Evolutionary conservation across 2,329 filamentous ascomycete genomes (phyloP).

Genomic region (Cladophialophora chaetospira): DNA sequence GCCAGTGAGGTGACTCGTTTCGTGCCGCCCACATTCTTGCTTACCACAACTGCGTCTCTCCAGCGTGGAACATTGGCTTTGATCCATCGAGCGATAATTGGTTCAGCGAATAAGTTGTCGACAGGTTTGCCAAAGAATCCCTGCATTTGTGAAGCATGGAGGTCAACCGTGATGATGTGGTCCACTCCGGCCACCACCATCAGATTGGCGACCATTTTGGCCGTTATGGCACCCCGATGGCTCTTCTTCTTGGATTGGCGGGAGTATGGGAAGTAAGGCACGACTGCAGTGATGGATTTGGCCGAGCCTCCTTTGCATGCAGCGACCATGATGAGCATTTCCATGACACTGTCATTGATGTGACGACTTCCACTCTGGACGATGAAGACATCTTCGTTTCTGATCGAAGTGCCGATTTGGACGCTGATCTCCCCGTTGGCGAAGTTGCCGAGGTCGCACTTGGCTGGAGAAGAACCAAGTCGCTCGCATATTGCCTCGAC

Average conservation of each 20-base stretch:
- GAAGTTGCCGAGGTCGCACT: constrained; percentile 66
- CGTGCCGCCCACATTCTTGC: constrained; percentile 95
- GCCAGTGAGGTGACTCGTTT: constrained; percentile 96
- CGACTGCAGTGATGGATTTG: constrained; percentile 45
- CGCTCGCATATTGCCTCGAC: constrained; percentile 68
- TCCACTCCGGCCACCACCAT: constrained; percentile 91
- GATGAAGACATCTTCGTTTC: constrained; percentile 98
- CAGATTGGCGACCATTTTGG: constrained; percentile 94
- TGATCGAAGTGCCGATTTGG: constrained; percentile 70
- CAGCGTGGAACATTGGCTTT: constrained; percentile 78
- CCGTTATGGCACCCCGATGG: constrained; percentile 92
- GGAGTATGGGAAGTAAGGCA: constrained; percentile 80
- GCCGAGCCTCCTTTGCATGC: constrained; percentile 97
- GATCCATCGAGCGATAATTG: constrained; percentile 94
- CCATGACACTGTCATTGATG: constrained; percentile 99
- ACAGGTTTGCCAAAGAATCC: constrained; percentile 98
- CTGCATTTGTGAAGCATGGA: constrained; percentile 98
- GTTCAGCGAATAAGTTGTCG: constrained; percentile 95
- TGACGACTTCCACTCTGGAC: constrained; percentile 93
- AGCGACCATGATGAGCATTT: constrained; percentile 98
- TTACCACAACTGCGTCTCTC: constrained; percentile 91
- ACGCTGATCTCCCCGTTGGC: constrained; percentile 71
- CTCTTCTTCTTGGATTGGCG: constrained; percentile 99
- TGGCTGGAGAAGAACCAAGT: constrained; percentile 61
- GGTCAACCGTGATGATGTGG: constrained; percentile 95